These are phyloP conservation scores for Exophiala mesophila DNA, from an alignment of 2,329 filamentous ascomycete species.

Conservation along the genomic window DNA sequence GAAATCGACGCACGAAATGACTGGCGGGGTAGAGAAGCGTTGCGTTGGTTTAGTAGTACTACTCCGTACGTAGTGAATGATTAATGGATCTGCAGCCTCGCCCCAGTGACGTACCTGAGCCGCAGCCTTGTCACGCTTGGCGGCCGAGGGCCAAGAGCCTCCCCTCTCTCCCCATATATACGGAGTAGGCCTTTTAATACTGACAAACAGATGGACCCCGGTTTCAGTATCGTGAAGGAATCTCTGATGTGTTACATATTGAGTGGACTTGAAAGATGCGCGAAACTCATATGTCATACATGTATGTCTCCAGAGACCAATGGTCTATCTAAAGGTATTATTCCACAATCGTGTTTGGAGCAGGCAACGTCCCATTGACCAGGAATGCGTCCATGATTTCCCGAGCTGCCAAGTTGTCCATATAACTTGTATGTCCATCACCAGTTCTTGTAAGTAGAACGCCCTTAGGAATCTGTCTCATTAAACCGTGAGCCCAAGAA, in stretches of 20 bases:
- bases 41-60: not conserved
- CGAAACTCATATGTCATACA: too few relatives aligned
- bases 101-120: not conserved
- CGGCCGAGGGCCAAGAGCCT: too few relatives aligned
- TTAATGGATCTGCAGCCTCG: not conserved
- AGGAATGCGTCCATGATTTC: slow-evolving; percentile 7
- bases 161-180: too few relatives aligned
- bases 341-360: slow-evolving; percentile 6
- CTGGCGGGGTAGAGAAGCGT: not conserved
- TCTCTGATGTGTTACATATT: too few relatives aligned
- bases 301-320: too few relatives aligned
- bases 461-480: slow-evolving; percentile 32
- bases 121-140: not conserved
- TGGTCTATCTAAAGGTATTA: too few relatives aligned
- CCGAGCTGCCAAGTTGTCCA: not conserved
- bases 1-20: not conserved
- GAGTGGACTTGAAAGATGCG: too few relatives aligned
- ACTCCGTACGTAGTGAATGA: not conserved
- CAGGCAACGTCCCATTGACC: slow-evolving; percentile 8
- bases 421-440: slow-evolving; percentile 12
- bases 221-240: too few relatives aligned
- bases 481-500: slow-evolving; percentile 35
- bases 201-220: too few relatives aligned
- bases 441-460: slow-evolving; percentile 40
- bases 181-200: too few relatives aligned